A percentile compares a stretch with the other conserved stretches of the same genome.
Conservation (phyloP, 495 filamentous ascomycete genomes). For the Diplogelasinospora grovesii region DNA sequence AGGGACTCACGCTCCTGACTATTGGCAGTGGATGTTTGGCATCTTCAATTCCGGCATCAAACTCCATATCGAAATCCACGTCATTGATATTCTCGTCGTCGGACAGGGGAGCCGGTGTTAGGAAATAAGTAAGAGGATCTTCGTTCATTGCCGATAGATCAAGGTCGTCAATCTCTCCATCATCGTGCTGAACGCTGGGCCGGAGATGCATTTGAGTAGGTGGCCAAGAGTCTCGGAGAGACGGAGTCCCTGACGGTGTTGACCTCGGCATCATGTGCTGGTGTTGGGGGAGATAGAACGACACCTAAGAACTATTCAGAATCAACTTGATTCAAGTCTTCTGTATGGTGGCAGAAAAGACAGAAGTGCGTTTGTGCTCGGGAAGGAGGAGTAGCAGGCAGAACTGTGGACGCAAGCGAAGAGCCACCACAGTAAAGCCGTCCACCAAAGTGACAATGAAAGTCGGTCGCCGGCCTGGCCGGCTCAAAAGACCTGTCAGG, state of each 20-base stretch:
- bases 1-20: constrained; percentile 42
- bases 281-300: too few species aligned
- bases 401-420: background rate
- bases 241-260: background rate
- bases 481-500: constrained; percentile 22
- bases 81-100: constrained; percentile 30
- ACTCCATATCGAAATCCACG: constrained; percentile 44
- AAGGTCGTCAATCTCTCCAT: constrained; percentile 31
- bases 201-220: constrained; percentile 28
- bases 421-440: background rate
- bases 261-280: constrained; percentile 5
- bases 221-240: constrained; percentile 20
- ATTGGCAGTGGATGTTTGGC: constrained; percentile 32
- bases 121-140: constrained; percentile 44
- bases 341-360: too few species aligned
- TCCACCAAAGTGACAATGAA: constrained; percentile 5
- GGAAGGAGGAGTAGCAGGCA: background rate
- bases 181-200: constrained; percentile 30
- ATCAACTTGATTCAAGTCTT: too few species aligned
- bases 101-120: constrained; percentile 34
- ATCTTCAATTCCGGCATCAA: constrained; percentile 47
- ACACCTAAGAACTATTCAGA: too few species aligned
- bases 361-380: too few species aligned
- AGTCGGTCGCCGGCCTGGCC: constrained; percentile 23
- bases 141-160: constrained; percentile 33